These are phyloP conservation scores for Ogataea minuta DNA, from an alignment of 805 yeast species.

Conservation along the genomic window DNA sequence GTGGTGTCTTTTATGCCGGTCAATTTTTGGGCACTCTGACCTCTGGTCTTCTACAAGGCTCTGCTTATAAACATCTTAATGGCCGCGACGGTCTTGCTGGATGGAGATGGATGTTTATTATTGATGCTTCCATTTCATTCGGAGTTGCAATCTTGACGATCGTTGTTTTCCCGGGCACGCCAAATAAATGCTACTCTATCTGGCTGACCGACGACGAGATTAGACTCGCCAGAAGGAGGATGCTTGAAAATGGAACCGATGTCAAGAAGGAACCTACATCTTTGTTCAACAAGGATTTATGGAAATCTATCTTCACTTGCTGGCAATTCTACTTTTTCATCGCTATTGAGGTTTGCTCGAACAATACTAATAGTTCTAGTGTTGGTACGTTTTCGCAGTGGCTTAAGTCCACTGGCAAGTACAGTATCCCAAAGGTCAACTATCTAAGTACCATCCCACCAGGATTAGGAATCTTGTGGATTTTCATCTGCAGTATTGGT, in stretches of 20 bases:
- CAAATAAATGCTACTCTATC: conserved; percentile 43
- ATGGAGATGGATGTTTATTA: conserved; percentile 52
- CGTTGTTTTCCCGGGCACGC: conserved; percentile 43
- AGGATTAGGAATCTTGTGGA: conserved; percentile 34
- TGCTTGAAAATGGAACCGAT: conserved; percentile 36
- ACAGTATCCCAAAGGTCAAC: conserved; percentile 34
- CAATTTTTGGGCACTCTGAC: conserved; percentile 57
- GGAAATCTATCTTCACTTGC: conserved; percentile 41
- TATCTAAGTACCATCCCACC: conserved; percentile 47
- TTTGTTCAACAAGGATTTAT: conserved; percentile 35
- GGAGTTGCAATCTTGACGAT: conserved; percentile 37
- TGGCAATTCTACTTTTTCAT: conserved; percentile 35
- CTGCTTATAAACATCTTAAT: conserved; percentile 31
- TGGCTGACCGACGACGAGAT: conserved; percentile 41
- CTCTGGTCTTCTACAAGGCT: conserved; percentile 50
- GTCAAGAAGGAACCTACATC: conserved; percentile 38
- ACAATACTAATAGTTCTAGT: conserved; percentile 27
- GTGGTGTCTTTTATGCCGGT: conserved; percentile 58
- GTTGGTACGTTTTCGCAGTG: conserved; percentile 32
- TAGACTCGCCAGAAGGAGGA: conserved; percentile 43
- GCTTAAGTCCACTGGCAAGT: conserved; percentile 31
- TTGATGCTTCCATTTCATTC: conserved; percentile 39
- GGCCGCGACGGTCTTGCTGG: conserved; percentile 34
- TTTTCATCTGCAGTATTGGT: conserved; percentile 24
- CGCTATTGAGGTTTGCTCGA: conserved; percentile 31